These are phyloP conservation scores for Aspergillus luchuensis DNA, from an alignment of 2,329 filamentous ascomycete genomes.

Conservation along the genomic window DNA sequence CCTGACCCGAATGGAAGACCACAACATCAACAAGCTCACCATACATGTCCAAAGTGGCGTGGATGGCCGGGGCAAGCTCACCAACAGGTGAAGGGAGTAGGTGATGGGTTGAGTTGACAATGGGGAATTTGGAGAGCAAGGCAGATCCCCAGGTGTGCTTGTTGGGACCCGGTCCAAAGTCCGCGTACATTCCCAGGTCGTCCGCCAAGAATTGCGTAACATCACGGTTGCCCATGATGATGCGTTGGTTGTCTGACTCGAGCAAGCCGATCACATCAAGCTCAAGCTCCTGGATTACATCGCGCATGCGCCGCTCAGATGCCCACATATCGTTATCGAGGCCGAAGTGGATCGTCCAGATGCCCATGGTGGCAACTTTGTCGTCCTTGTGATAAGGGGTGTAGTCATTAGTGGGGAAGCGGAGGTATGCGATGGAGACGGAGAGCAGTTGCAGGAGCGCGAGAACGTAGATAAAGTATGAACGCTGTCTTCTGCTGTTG, in stretches of 20 bases:
- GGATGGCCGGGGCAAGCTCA: constrained; percentile 91
- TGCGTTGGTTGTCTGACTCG: constrained; percentile 89
- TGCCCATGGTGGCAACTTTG: constrained; percentile 87
- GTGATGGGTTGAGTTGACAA: constrained; percentile 94
- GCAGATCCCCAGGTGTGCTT: constrained; percentile 98
- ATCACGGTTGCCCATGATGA: constrained; percentile 99
- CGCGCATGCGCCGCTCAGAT: constrained; percentile 88
- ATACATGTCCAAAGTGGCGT: constrained; percentile 93
- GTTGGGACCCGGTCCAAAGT: constrained; percentile 95
- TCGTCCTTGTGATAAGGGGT: constrained; percentile 84
- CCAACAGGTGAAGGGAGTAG: constrained; percentile 90
- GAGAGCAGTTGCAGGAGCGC: constrained; percentile 78
- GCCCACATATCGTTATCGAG: constrained; percentile 99
- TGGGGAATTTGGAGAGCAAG: constrained; percentile 94
- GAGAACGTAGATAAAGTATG: constrained; percentile 72
- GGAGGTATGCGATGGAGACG: constrained; percentile 77
- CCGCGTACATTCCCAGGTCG: constrained; percentile 97
- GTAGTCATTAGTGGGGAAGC: constrained; percentile 92
- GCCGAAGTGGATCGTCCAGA: constrained; percentile 98
- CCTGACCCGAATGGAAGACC: constrained; percentile 97
- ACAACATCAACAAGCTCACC: constrained; percentile 89
- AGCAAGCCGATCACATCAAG: constrained; percentile 95
- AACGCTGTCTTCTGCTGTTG: constrained; percentile 54
- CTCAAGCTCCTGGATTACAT: constrained; percentile 90
- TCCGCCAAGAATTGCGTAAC: constrained; percentile 93